Evolutionary conservation across 208 protist genomes (phyloP), one percentile per base, ranked within the genome.

Genomic region (Trypanosoma scelopori): DNA sequence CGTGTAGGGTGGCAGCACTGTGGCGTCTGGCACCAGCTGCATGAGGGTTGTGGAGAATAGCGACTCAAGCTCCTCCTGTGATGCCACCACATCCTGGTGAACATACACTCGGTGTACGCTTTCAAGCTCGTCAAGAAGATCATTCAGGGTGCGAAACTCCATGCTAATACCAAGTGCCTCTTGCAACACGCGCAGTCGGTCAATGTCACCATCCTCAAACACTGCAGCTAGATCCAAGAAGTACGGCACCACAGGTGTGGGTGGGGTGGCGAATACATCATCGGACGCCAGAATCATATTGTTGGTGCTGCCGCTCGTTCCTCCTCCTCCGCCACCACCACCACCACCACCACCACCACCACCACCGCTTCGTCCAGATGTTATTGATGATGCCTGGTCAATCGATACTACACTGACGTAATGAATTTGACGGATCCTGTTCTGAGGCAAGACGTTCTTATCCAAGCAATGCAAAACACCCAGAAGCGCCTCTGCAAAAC

Each of bases 21-120:
- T 94, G 12, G 88, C 79, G 56, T 94, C 88, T 11, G 88, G 88
- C 46, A 94, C 81, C 18, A 94, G 79, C 59, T 91, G 88, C 65
- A 90, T 74, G 47, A 94, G 71, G 42, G 88, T 94, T 0, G 88
- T 80, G 23, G 88, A 91, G 63, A 94, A 75, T 28, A 94, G 72
- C 5, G 82, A 74, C 75, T 90, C 84, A 0, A 94, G 61, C 56
- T 94, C 88, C 27, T 87, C 85, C 22, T 79, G 77, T 4, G 88
- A 81, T 30, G 82, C 73, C 11, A 88, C 65, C 35, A 94, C 70
- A 28, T 89, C 82, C 32, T 94, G 88, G 56, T 76, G 75, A n/a
- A 94, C 88, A 5, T 65, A 67, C 35, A 94, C 76, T 7, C 74
- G 66, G 59, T 84, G 72, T 1, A 47, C 46, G 18, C 59, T 76